Evolutionary conservation across 495 filamentous ascomycete species (phyloP).

Genomic region (Filosporella fistucella): DNA sequence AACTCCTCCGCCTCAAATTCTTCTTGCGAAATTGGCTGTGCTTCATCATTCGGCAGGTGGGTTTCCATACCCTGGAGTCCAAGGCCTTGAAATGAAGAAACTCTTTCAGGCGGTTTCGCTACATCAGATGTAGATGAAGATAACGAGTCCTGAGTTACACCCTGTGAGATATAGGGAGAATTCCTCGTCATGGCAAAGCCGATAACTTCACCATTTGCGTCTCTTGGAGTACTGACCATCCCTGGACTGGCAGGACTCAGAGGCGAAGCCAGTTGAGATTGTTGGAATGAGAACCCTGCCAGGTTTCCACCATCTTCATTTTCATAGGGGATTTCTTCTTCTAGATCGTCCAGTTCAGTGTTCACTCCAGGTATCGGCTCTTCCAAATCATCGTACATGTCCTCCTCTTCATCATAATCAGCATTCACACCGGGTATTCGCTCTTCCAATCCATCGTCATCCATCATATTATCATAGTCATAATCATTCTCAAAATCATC

Average conservation of each 20-base stretch:
- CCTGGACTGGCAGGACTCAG: slow-evolving; percentile 42
- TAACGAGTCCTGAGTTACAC: not conserved
- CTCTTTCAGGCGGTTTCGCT: slow-evolving; percentile 9
- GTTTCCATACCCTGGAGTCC: slow-evolving; percentile 21
- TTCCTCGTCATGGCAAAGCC: slow-evolving; percentile 43
- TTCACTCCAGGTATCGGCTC: slow-evolving; percentile 29
- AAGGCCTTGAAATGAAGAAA: slow-evolving; percentile 32
- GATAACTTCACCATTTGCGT: slow-evolving; percentile 42
- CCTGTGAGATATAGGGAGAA: slow-evolving; percentile 14
- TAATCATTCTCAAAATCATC: slow-evolving; percentile 62
- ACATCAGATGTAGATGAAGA: not conserved
- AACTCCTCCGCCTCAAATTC: slow-evolving; percentile 8
- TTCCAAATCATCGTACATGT: slow-evolving; percentile 29
- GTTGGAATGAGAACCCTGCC: slow-evolving; percentile 48
- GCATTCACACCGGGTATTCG: slow-evolving; percentile 70
- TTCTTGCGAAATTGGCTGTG: slow-evolving; percentile 8
- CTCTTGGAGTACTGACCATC: slow-evolving; percentile 46
- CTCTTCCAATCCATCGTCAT: slow-evolving; percentile 71
- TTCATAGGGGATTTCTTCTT: slow-evolving; percentile 17
- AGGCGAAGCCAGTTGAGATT: slow-evolving; percentile 42
- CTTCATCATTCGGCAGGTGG: slow-evolving; percentile 3
- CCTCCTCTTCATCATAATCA: slow-evolving; percentile 54
- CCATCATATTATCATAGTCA: slow-evolving; percentile 66
- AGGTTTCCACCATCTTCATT: slow-evolving; percentile 29
- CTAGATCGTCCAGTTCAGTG: slow-evolving; percentile 25